Conservation (phyloP, 805 yeast species). For the Dipodascopsis tothii region DNA sequence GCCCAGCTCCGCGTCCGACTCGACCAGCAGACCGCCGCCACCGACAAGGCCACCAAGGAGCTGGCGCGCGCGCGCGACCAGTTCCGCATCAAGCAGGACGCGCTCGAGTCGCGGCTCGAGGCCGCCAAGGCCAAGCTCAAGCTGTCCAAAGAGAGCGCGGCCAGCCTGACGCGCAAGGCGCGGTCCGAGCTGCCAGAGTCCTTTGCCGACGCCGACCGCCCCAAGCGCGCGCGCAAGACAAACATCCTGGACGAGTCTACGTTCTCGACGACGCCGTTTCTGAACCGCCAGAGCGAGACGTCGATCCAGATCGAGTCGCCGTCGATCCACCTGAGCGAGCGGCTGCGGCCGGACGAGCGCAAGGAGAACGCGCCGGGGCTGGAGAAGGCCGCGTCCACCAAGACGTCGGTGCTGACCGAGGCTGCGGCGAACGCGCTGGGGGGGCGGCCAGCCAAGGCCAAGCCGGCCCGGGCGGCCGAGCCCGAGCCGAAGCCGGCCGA, state of each 20-base stretch:
- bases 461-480: not conserved
- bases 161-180: not conserved
- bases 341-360: not conserved
- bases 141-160: not conserved
- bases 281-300: constrained; percentile 3
- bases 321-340: not conserved
- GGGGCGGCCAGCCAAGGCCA: not conserved
- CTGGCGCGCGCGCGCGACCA: constrained; percentile 8
- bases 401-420: not conserved
- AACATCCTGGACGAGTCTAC: constrained; percentile 14
- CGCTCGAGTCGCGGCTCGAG: constrained; percentile 12
- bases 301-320: not conserved
- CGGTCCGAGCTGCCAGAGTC: not conserved
- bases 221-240: not conserved
- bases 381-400: no score
- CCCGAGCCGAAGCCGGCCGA: not conserved
- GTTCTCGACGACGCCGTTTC: constrained; percentile 20
- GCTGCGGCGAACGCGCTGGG: not conserved
- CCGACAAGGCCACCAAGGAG: constrained; percentile 12
- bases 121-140: constrained; percentile 8
- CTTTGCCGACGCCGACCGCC: not conserved
- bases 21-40: constrained; percentile 2
- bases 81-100: constrained; percentile 4
- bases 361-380: no score
- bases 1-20: not conserved